A percentile compares a stretch with the other conserved stretches of the same genome.
Evolutionary conservation across 352 stramenopile genomes (phyloP).

Genomic region (Pythium aquatile): DNA sequence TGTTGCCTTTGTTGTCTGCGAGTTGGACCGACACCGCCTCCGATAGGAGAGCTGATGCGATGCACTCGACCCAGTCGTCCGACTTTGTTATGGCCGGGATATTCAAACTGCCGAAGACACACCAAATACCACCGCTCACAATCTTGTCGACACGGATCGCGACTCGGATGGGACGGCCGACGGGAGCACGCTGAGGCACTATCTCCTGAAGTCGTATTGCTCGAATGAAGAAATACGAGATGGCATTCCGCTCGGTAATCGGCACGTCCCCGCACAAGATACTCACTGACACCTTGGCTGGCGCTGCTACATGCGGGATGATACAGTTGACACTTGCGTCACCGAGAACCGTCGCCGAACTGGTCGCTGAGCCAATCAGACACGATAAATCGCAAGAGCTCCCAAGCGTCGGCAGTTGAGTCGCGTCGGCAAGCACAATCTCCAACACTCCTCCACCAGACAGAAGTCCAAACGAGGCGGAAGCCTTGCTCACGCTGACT

Average conservation of each 20-base stretch:
- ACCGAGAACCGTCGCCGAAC: not conserved
- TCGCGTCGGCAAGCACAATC: not conserved
- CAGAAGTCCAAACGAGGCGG: not conserved
- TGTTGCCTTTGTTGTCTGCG: not conserved
- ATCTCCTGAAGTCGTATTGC: conserved; percentile 15
- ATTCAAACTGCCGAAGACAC: conserved; percentile 10
- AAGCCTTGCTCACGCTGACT: not conserved
- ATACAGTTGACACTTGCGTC: conserved; percentile 1
- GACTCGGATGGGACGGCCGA: not conserved
- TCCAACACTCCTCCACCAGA: conserved; percentile 9
- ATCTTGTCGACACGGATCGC: not conserved
- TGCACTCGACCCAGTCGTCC: conserved; percentile 1
- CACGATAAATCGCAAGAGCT: conserved; percentile 12
- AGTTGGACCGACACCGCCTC: conserved; percentile 15
- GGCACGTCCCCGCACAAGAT: conserved; percentile 9
- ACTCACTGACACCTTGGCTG: conserved; percentile 13
- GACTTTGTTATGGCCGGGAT: not conserved
- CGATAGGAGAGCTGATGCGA: not conserved
- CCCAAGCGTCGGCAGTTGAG: not conserved
- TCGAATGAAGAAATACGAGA: conserved; percentile 16
- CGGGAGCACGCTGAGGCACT: conserved; percentile 3
- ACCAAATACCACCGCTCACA: conserved; percentile 2
- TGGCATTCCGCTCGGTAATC: not conserved
- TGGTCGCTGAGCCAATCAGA: conserved; percentile 5
- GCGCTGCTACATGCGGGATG: conserved; percentile 11